Evolutionary conservation across 2,329 filamentous ascomycete genomes (phyloP), one percentile per base, ranked within the genome.

Genomic region (Penicillium sp.): DNA sequence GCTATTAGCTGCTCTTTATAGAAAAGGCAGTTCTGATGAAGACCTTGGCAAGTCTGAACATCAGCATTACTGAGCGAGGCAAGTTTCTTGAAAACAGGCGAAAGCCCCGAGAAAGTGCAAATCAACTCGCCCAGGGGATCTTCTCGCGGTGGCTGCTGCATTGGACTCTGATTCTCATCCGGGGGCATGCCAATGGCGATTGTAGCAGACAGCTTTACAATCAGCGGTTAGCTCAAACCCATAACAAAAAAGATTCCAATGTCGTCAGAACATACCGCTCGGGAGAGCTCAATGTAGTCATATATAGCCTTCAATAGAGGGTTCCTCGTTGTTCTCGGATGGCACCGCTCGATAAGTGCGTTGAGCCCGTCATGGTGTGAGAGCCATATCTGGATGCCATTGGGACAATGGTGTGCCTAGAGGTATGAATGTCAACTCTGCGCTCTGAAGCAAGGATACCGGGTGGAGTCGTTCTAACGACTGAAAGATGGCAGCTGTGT

Each of bases 401-500:
- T 13, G 30, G 28, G 7, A 31, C 13, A 10, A 11, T 23, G 21
- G 21, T 7, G 7, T 23, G 7, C 21, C 21, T 23, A 23, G 7
- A 23, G 7, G n/a, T n/a, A 7, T 7, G 7, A 23, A 23, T 23
- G 21, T 23, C 11, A 23, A 11, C 11, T 7, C 21, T 23, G 21
- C 7, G 13, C 16, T 33, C 8, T 23, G 4, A 27, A n/a, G n/a
- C n/a, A n/a, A n/a, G 14, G 11, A 23, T 7, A 23, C 21, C 21
- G 21, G 21, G 21, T 23, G 7, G 21, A 11, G 21, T 7, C 7
- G 7, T 23, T 38, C 36, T 16, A 32, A 31, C 10, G 29, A 26
- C 19, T 31, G 36, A 15, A 38, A 38, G 18, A 38, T 38, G 3
- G 30, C 36, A 6, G 36, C 28, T 13, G 36, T 32, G 25, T 38